Percentiles rank a stretch among this genome's conserved stretches.
Evolutionary conservation across 2,329 filamentous ascomycete species (phyloP).

Genomic region (Monosporascus cannonballus): DNA sequence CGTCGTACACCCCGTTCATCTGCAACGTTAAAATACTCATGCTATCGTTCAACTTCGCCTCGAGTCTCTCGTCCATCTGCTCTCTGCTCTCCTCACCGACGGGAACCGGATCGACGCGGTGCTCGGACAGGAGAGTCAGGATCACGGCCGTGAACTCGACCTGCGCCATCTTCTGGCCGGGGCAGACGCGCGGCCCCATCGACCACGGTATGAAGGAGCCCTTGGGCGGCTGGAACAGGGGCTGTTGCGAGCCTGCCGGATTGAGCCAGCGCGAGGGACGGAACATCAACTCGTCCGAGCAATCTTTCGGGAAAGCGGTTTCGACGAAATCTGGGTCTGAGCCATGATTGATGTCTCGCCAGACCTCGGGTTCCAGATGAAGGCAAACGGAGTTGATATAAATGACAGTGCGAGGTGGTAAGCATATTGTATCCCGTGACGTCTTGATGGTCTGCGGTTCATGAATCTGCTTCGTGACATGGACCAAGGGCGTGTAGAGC

Average conservation of each 20-base stretch:
- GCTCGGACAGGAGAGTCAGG: slow-evolving; percentile 5
- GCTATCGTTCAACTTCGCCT: slow-evolving; percentile 13
- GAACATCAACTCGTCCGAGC: slow-evolving; percentile 27
- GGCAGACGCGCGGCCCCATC: slow-evolving; percentile 41
- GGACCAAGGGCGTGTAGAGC: slow-evolving; percentile 31
- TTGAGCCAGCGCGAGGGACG: slow-evolving; percentile 34
- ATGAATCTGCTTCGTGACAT: slow-evolving; percentile 28
- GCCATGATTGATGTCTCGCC: no score
- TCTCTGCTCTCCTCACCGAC: no score
- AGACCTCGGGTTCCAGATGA: no score
- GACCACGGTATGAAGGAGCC: slow-evolving; percentile 43
- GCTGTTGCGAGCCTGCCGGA: slow-evolving; percentile 6
- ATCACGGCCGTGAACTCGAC: slow-evolving; percentile 47
- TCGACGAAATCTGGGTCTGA: no score
- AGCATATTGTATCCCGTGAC: slow-evolving; percentile 24
- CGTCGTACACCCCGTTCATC: slow-evolving; percentile 19
- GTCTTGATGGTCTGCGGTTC: slow-evolving; percentile 22
- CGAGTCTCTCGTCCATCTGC: no score
- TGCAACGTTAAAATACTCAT: slow-evolving; percentile 22
- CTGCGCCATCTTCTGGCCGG: slow-evolving; percentile 48
- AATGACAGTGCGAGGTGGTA: slow-evolving; percentile 22
- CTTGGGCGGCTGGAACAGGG: slow-evolving; percentile 28
- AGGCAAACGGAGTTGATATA: slow-evolving; percentile 23
- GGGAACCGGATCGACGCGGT: no score
- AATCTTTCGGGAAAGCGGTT: background rate